These are phyloP conservation scores for Papilionanthe hybrid DNA, from an alignment of 116 monocot genomes.

Conservation along the genomic window DNA sequence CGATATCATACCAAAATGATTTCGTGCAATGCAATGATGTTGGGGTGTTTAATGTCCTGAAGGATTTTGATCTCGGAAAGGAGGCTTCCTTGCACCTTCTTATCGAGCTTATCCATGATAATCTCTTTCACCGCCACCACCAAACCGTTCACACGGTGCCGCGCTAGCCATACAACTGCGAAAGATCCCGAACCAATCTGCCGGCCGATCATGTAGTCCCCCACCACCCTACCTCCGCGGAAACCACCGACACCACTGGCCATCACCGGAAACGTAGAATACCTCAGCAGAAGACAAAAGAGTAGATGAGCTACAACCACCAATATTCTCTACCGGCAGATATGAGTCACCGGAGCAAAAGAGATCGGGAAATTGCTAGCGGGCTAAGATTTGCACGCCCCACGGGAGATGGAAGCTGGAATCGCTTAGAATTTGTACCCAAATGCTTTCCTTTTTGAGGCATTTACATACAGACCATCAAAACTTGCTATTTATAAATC, in stretches of 20 bases:
- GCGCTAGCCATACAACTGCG: slow-evolving; percentile 81
- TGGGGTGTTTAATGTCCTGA: slow-evolving; percentile 55
- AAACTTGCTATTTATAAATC: too few relatives aligned
- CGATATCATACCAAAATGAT: slow-evolving; percentile 47
- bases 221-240: slow-evolving; percentile 51
- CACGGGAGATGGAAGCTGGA: too few relatives aligned
- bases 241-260: slow-evolving; percentile 10
- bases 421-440: too few relatives aligned
- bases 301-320: too few relatives aligned
- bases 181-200: slow-evolving; percentile 83
- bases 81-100: slow-evolving; percentile 77
- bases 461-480: too few relatives aligned
- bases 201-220: slow-evolving; percentile 70
- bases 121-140: slow-evolving; percentile 95
- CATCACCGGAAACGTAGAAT: slow-evolving; percentile 23
- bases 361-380: too few relatives aligned
- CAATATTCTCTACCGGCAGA: too few relatives aligned
- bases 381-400: too few relatives aligned
- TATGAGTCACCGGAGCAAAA: too few relatives aligned
- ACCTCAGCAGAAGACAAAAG: too few relatives aligned
- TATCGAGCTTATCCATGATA: slow-evolving; percentile 49
- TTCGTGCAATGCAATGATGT: slow-evolving; percentile 71
- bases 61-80: slow-evolving; percentile 75
- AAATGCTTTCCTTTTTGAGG: too few relatives aligned
- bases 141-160: slow-evolving; percentile 45